A percentile compares a stretch with the other conserved stretches of the same genome.
These are phyloP conservation scores for Malus hybrid DNA, from an alignment of 331 rosid species.

Conservation along the genomic window DNA sequence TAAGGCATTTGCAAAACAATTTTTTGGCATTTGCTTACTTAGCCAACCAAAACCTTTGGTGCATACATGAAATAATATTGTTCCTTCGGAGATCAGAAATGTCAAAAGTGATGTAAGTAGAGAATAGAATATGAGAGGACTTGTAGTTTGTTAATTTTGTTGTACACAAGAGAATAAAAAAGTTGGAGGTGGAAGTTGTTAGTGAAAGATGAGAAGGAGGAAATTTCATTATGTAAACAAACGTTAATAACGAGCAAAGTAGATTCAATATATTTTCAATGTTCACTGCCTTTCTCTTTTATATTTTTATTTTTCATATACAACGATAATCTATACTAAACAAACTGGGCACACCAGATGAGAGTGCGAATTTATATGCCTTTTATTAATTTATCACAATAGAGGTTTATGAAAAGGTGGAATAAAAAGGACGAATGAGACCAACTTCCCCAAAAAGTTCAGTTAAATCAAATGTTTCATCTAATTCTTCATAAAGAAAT, in stretches of 20 bases:
- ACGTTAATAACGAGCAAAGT: constrained; percentile 6
- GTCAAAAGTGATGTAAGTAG: neutral
- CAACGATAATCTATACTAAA: too few species aligned
- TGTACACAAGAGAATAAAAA: constrained; percentile 2
- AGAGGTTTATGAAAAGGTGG: too few species aligned
- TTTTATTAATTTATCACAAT: too few species aligned
- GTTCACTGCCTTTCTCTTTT: neutral
- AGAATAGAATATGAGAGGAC: neutral
- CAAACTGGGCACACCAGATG: too few species aligned
- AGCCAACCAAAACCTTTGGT: neutral
- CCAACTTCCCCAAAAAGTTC: too few species aligned
- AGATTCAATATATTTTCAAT: neutral
- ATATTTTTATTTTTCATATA: too few species aligned
- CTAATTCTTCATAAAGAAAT: too few species aligned
- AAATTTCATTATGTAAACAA: neutral
- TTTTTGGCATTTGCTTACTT: neutral
- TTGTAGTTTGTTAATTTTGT: constrained; percentile 1
- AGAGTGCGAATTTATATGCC: too few species aligned
- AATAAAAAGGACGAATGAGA: too few species aligned
- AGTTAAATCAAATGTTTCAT: too few species aligned
- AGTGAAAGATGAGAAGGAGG: neutral
- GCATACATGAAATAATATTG: neutral
- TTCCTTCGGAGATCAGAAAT: neutral
- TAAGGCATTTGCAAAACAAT: neutral
- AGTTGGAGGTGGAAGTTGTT: neutral